A percentile compares a stretch with the other conserved stretches of the same genome.
Conservation (phyloP, 2,329 filamentous ascomycete species). For the Diaporthe sp. region DNA sequence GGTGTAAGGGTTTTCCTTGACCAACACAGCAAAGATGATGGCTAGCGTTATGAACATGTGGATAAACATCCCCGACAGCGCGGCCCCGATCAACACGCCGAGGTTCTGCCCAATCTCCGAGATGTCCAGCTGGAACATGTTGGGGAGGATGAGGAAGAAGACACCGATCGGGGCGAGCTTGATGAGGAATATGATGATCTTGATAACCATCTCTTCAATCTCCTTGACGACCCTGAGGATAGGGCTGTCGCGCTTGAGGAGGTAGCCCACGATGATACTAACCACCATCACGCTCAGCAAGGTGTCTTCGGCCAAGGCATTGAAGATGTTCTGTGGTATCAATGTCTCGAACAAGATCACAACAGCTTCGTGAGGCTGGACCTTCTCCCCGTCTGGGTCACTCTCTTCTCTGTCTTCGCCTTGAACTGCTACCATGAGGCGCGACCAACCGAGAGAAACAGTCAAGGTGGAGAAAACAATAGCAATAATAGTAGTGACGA, state of each 20-base stretch:
- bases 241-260: conserved; percentile 56
- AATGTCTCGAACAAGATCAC: conserved; percentile 64
- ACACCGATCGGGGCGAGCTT: conserved; percentile 64
- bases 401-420: conserved; percentile 49
- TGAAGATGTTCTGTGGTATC: conserved; percentile 62
- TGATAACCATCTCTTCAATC: conserved; percentile 61
- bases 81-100: conserved; percentile 63
- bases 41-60: conserved; percentile 63
- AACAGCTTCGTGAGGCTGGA: conserved; percentile 58
- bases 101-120: conserved; percentile 62
- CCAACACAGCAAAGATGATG: conserved; percentile 56
- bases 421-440: conserved; percentile 56
- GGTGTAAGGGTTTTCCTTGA: conserved; percentile 60
- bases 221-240: conserved; percentile 60
- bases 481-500: conserved; percentile 63
- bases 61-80: conserved; percentile 60
- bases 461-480: conserved; percentile 62
- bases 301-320: conserved; percentile 60
- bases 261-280: conserved; percentile 60
- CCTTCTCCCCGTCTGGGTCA: conserved; percentile 40
- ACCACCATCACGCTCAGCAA: conserved; percentile 62
- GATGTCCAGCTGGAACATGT: conserved; percentile 64
- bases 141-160: conserved; percentile 67
- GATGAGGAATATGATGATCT: conserved; percentile 63
- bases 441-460: conserved; percentile 61